A percentile compares a stretch with the other conserved stretches of the same genome.
phyloP scores from a whole-genome alignment of 306 rosid genomes.

The Acacia crassicarpa region DNA sequence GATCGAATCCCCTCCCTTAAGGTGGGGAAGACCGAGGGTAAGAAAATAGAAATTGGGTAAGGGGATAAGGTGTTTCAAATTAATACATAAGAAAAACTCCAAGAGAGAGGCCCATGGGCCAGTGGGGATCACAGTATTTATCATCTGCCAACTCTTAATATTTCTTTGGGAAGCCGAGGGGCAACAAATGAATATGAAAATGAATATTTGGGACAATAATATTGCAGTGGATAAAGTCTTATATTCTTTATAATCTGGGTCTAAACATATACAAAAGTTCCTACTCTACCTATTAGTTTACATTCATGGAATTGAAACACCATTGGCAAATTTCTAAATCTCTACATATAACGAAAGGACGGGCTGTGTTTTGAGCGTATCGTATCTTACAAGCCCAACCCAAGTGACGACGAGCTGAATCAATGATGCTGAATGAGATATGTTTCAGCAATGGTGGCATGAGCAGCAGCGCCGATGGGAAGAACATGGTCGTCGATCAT shows the following conservation, averaged over 20 bases:
- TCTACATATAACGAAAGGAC: not conserved
- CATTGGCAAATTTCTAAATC: not conserved
- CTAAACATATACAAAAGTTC: not conserved
- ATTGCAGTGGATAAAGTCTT: not conserved
- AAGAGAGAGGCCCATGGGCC: not conserved
- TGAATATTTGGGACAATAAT: not conserved
- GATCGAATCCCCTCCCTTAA: too few relatives aligned
- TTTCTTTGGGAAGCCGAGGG: too few relatives aligned
- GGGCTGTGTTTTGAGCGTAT: not conserved
- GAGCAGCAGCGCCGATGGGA: conserved; percentile 78
- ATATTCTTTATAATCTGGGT: not conserved
- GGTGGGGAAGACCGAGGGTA: too few relatives aligned
- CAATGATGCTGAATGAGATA: conserved; percentile 61
- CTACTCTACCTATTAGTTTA: conserved; percentile 15
- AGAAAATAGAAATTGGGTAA: too few relatives aligned
- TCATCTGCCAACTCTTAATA: not conserved
- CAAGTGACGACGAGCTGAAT: not conserved
- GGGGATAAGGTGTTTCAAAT: not conserved
- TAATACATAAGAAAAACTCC: too few relatives aligned
- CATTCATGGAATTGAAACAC: not conserved
- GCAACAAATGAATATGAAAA: not conserved
- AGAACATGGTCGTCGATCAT: conserved; percentile 85
- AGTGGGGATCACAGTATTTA: not conserved
- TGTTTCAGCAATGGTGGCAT: conserved; percentile 86
- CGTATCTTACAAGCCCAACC: not conserved